A percentile compares a stretch with the other conserved stretches of the same genome.
Evolutionary conservation across 1,139 yeast species (phyloP).

Genomic region (Yamadazyma songkhlaensis): DNA sequence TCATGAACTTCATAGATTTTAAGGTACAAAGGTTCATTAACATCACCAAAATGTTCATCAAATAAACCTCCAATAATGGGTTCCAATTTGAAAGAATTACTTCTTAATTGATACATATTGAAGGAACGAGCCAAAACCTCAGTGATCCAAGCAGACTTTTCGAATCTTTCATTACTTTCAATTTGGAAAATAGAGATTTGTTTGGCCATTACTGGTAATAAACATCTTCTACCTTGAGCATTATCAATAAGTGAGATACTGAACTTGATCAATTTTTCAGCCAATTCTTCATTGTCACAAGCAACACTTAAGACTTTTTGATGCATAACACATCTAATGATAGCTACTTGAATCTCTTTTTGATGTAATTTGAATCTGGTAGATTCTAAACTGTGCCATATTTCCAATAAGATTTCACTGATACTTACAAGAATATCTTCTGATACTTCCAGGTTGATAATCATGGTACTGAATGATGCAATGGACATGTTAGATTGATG

Average conservation of each 20-base stretch:
- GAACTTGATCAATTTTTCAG: constrained; percentile 30
- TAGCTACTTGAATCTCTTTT: constrained; percentile 54
- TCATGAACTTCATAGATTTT: constrained; percentile 62
- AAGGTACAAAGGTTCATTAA: constrained; percentile 38
- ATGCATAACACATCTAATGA: constrained; percentile 34
- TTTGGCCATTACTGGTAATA: constrained; percentile 58
- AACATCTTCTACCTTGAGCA: constrained; percentile 64
- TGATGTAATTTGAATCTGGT: constrained; percentile 68
- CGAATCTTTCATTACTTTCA: constrained; percentile 27
- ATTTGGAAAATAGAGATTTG: constrained; percentile 42
- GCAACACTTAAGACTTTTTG: constrained; percentile 14
- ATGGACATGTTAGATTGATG: constrained; percentile 25
- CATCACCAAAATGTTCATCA: constrained; percentile 33
- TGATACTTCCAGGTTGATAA: constrained; percentile 6
- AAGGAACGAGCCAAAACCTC: constrained; percentile 47
- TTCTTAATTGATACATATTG: constrained; percentile 51
- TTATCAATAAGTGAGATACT: constrained; percentile 45
- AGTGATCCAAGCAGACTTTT: constrained; percentile 50
- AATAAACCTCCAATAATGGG: constrained; percentile 49
- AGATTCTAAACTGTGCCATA: constrained; percentile 61
- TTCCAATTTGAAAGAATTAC: constrained; percentile 61
- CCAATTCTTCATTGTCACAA: constrained; percentile 17
- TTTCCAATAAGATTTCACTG: constrained; percentile 30
- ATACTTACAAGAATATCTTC: constrained; percentile 13
- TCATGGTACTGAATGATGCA: constrained; percentile 15